These are phyloP conservation scores for Amphicarpaea edgeworthii DNA, from an alignment of 306 rosid species.

Conservation along the genomic window DNA sequence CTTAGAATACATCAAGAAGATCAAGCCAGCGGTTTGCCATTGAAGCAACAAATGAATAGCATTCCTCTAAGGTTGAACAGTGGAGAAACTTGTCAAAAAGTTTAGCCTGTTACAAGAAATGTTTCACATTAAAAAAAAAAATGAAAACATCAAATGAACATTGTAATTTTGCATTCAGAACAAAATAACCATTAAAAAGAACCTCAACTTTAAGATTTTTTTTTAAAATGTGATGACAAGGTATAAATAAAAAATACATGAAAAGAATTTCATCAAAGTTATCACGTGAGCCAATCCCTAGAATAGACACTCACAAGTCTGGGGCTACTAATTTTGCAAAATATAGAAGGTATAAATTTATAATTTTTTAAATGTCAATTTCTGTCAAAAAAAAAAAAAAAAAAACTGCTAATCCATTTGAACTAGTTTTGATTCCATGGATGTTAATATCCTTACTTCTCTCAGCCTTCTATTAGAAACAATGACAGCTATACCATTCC, in stretches of 20 bases:
- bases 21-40: constrained; percentile 96
- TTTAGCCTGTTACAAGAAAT: constrained; percentile 74
- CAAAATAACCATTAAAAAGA: constrained; percentile 35
- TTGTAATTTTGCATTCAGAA: constrained; percentile 27
- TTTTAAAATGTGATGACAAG: not conserved
- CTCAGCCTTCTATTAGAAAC: no score
- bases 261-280: no score
- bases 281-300: no score
- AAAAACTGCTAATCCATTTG: no score
- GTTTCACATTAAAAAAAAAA: constrained; percentile 26
- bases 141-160: constrained; percentile 13
- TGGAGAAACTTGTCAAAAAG: constrained; percentile 95
- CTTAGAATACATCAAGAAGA: constrained; percentile 90
- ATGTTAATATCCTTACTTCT: no score
- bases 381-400: no score
- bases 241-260: not conserved
- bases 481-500: no score
- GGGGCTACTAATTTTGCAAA: no score
- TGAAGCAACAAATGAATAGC: constrained; percentile 90
- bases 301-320: no score
- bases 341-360: no score
- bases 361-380: no score
- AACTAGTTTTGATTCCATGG: no score
- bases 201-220: constrained; percentile 17
- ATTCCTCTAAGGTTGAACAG: constrained; percentile 87